Evolutionary conservation across 2,329 filamentous ascomycete genomes (phyloP).

Genomic region (Septoria petroselini): DNA sequence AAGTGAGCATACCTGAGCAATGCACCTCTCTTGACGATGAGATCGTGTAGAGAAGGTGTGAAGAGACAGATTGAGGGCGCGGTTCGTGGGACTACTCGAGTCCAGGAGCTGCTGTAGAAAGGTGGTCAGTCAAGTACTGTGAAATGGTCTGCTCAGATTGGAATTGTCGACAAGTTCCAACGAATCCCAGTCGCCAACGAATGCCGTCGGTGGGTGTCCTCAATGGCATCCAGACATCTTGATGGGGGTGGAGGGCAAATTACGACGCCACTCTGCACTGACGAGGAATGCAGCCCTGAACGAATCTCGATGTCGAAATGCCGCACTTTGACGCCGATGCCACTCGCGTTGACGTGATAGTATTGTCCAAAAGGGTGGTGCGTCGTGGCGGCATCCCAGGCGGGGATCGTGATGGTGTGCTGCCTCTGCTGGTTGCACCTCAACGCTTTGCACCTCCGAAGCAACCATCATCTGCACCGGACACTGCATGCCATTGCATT

Average conservation of each 20-base stretch:
- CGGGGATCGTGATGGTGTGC: background rate
- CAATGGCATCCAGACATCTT: background rate
- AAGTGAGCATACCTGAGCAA: slow-evolving; percentile 23
- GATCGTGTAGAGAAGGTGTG: background rate
- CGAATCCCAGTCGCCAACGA: background rate
- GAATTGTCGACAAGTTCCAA: background rate
- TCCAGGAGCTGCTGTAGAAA: background rate
- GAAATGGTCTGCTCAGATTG: background rate
- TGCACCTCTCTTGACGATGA: slow-evolving; percentile 10
- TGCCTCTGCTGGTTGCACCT: too few species aligned
- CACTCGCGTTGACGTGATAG: background rate
- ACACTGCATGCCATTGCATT: background rate
- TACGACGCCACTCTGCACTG: slow-evolving; percentile 3
- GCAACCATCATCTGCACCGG: too few species aligned
- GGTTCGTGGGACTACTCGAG: background rate
- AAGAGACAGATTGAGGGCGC: background rate
- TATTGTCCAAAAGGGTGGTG: slow-evolving; percentile 8
- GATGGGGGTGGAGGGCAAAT: slow-evolving; percentile 5
- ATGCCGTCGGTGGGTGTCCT: background rate
- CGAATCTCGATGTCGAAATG: background rate
- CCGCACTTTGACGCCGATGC: background rate
- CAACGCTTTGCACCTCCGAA: too few species aligned
- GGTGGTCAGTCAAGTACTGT: background rate
- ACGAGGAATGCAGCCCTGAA: slow-evolving; percentile 9
- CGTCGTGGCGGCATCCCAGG: background rate